Evolutionary conservation across 495 filamentous ascomycete genomes (phyloP), one percentile per base, ranked within the genome.

Genomic region (Sabuloglossum arenarium): DNA sequence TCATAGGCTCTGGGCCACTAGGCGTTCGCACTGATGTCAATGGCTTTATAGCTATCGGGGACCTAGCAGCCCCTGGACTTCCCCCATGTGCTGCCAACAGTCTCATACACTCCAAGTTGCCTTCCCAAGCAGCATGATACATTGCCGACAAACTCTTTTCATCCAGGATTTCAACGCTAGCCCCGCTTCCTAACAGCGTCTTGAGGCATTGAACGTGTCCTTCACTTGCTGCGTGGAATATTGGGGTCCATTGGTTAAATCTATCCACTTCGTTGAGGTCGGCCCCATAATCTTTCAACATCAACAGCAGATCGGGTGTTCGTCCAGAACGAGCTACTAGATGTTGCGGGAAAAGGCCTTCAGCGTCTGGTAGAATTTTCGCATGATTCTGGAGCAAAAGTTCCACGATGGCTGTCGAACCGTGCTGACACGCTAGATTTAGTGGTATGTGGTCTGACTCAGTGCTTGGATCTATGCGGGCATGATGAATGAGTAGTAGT

Each of bases 71-170:
- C 53, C 57, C 65, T 56, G 65, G 56, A 50, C 68, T 61, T 46
- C 66, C 54, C 57, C 73, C 61, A 61, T 71, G 62, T 49, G 71
- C 80, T 62, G 83, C 81, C 21, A 98, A 79, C 14, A 94, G 76
- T 55, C 82, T 77, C 85, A 98, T 96, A 66, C 90, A 96, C 64
- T 90, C 84, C 53, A 95, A 68, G 65, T 96, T 85, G 0, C 93
- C 93, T 72, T 98, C 91, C 93, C 93, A 98, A 0, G 90, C 88
- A 21, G 91, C 93, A 69, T 98, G 97, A 67, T 98, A 97, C 84
- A 96, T 86, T 8, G 91, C 88, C 4, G 88, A 86, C 6, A 95
- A 73, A 21, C 81, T 83, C 66, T 97, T 97, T 67, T 98, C 91
- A 63, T 98, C 91, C 28, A 82, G 66, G 46, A 86, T 82, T 56